These are phyloP conservation scores for Cladosporium sp. DNA, from an alignment of 2,329 filamentous ascomycete genomes.

Conservation along the genomic window DNA sequence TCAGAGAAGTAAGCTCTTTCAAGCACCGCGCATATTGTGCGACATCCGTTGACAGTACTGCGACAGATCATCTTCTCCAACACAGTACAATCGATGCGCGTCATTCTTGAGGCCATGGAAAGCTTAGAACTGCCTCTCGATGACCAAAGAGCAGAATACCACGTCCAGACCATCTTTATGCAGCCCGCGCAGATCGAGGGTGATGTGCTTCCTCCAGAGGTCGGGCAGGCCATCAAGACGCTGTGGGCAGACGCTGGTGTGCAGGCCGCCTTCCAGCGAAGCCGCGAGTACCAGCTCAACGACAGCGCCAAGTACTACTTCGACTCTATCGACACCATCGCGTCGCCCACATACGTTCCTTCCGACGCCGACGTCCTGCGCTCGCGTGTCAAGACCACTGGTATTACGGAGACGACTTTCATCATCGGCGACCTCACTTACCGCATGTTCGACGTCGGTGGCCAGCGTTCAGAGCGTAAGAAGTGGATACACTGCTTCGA, in stretches of 20 bases:
- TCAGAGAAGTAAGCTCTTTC: conserved; percentile 49
- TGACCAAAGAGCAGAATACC: conserved; percentile 90
- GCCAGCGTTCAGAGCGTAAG: conserved; percentile 88
- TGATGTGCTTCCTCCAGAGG: conserved; percentile 88
- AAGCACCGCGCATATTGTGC: neutral
- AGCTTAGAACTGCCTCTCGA: conserved; percentile 75
- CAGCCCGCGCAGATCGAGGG: conserved; percentile 95
- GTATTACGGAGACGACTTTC: conserved; percentile 93
- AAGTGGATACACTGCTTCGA: conserved; percentile 99
- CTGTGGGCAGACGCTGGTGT: conserved; percentile 92
- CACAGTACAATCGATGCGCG: conserved; percentile 66
- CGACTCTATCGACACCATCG: conserved; percentile 88
- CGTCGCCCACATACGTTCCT: conserved; percentile 86
- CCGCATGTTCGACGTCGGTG: conserved; percentile 94
- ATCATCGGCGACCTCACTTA: conserved; percentile 89
- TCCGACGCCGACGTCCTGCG: conserved; percentile 93
- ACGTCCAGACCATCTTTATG: conserved; percentile 98
- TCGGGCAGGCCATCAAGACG: conserved; percentile 86
- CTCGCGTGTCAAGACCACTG: conserved; percentile 87
- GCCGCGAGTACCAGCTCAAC: conserved; percentile 92
- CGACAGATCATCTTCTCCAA: conserved; percentile 63
- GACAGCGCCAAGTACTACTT: conserved; percentile 98
- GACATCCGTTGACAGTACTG: neutral
- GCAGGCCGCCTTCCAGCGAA: conserved; percentile 92
- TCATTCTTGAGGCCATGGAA: conserved; percentile 67